These are phyloP conservation scores for Dictyostelium firmibasis DNA, from an alignment of 78 protist genomes.

Conservation along the genomic window DNA sequence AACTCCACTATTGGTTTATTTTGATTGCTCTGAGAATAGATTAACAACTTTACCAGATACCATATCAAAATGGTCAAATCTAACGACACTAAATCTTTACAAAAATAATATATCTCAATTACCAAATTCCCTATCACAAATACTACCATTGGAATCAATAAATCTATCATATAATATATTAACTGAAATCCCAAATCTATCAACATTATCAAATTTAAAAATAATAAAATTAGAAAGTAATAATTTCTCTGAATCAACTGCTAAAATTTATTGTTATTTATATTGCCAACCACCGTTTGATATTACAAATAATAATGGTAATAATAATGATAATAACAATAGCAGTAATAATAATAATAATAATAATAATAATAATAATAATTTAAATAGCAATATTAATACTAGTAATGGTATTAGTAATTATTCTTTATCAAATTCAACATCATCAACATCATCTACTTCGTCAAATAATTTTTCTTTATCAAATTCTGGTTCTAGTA, in stretches of 20 bases:
- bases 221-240: background rate
- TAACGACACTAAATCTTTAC: background rate
- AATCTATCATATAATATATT: background rate
- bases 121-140: background rate
- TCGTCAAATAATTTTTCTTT: background rate
- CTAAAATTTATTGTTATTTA: slow-evolving; percentile 1
- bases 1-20: background rate
- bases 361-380: slow-evolving; percentile 1
- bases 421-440: background rate
- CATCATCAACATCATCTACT: slow-evolving; percentile 25
- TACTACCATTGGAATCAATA: background rate
- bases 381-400: no score
- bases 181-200: slow-evolving; percentile 35
- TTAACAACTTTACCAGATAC: slow-evolving; percentile 25
- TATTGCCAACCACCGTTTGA: background rate
- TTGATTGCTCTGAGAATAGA: slow-evolving; percentile 28
- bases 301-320: background rate
- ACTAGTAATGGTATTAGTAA: background rate
- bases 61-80: slow-evolving; percentile 9
- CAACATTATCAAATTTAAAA: background rate
- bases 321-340: background rate
- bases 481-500: background rate
- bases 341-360: background rate
- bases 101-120: background rate
- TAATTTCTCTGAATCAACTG: background rate